Conservation (phyloP, 768 basidiomycete species). For the Gymnopilus dilepis region DNA sequence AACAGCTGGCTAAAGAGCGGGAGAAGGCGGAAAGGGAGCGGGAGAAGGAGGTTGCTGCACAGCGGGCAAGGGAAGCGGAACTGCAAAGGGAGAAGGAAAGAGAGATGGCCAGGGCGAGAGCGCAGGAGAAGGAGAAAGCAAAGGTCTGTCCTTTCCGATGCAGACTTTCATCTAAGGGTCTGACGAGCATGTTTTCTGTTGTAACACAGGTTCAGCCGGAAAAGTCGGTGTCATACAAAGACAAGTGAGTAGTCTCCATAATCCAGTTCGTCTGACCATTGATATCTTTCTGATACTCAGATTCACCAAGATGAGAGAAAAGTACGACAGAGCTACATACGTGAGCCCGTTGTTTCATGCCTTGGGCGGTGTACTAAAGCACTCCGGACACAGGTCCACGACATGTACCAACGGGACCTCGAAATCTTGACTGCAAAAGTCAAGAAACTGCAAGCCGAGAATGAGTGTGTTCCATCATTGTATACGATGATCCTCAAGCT, state of each 20-base stretch:
- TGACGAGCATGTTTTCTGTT: background rate
- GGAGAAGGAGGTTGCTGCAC: background rate
- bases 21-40: conserved; percentile 6
- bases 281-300: conserved; percentile 29
- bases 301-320: conserved; percentile 50
- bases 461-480: conserved; percentile 43
- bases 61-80: background rate
- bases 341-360: conserved; percentile 33
- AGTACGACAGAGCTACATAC: conserved; percentile 47
- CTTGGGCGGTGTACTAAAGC: background rate
- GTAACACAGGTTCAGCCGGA: conserved; percentile 21
- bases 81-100: background rate
- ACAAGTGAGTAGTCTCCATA: conserved; percentile 31
- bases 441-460: conserved; percentile 53
- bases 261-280: background rate
- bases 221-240: conserved; percentile 33
- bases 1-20: conserved; percentile 1
- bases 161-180: background rate
- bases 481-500: background rate
- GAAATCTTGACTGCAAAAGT: conserved; percentile 44
- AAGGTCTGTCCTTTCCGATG: conserved; percentile 1
- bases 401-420: conserved; percentile 43
- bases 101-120: background rate
- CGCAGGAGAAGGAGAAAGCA: conserved; percentile 14
- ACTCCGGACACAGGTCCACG: conserved; percentile 37